A percentile compares a stretch with the other conserved stretches of the same genome.
These are phyloP conservation scores for Hyaloperonospora arabidopsidis DNA, from an alignment of 352 stramenopile genomes.

Conservation along the genomic window DNA sequence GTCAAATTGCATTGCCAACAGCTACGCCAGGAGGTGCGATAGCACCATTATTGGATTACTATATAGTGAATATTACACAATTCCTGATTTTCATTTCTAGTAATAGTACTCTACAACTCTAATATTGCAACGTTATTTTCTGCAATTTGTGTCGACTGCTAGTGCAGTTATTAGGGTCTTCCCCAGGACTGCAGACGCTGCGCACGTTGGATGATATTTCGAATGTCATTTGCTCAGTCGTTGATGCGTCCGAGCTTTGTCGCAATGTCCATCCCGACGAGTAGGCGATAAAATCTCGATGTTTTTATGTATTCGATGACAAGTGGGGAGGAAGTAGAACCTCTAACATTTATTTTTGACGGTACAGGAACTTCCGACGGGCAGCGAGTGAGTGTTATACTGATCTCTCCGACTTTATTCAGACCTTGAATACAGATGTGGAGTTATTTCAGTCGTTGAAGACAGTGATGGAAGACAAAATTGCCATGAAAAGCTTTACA, in stretches of 20 bases:
- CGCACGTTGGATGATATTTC: constrained; percentile 90
- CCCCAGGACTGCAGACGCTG: constrained; percentile 60
- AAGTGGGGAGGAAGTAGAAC: background rate
- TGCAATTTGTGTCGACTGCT: background rate
- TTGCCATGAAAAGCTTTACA: constrained; percentile 53
- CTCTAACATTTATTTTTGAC: constrained; percentile 3
- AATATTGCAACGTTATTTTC: constrained; percentile 3
- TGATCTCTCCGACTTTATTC: constrained; percentile 91
- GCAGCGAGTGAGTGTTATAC: constrained; percentile 85
- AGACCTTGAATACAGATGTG: constrained; percentile 89
- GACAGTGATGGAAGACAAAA: constrained; percentile 49
- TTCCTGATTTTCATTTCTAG: too few species aligned
- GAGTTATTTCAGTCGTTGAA: constrained; percentile 84
- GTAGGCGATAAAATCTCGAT: constrained; percentile 25
- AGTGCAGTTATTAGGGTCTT: constrained; percentile 38
- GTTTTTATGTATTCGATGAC: background rate
- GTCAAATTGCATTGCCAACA: constrained; percentile 50
- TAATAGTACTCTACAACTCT: background rate
- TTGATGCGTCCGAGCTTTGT: constrained; percentile 93
- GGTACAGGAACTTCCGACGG: constrained; percentile 58
- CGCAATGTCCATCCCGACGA: constrained; percentile 88
- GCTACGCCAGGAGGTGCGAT: constrained; percentile 47
- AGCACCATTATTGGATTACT: too few species aligned
- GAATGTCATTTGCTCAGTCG: constrained; percentile 92
- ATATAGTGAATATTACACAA: too few species aligned